A percentile compares a stretch with the other conserved stretches of the same genome.
Evolutionary conservation across 805 yeast genomes (phyloP).

Genomic region (Zygotorulaspora florentina): DNA sequence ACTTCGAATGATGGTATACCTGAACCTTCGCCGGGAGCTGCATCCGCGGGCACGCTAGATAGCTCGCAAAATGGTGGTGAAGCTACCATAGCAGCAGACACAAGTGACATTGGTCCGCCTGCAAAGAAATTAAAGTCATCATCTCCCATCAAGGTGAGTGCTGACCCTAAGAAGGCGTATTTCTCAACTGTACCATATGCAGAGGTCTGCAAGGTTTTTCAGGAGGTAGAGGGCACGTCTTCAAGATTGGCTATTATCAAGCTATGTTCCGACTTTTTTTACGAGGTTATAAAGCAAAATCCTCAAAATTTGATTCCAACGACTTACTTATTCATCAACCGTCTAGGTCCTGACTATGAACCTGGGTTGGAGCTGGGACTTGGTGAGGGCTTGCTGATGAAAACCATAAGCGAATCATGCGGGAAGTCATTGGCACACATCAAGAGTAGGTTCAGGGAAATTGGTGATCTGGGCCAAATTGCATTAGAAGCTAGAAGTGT

Average conservation of each 20-base stretch:
- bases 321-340: constrained; percentile 80
- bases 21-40: background rate
- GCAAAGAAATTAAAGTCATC: constrained; percentile 6
- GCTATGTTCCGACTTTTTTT: constrained; percentile 67
- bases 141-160: constrained; percentile 3
- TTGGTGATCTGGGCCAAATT: constrained; percentile 88
- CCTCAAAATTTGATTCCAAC: constrained; percentile 58
- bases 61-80: background rate
- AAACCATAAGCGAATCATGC: constrained; percentile 85
- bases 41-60: background rate
- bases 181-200: constrained; percentile 33
- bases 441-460: constrained; percentile 66
- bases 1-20: background rate
- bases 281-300: constrained; percentile 53
- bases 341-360: constrained; percentile 93
- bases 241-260: constrained; percentile 80
- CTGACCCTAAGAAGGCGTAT: background rate
- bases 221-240: constrained; percentile 71
- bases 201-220: constrained; percentile 59
- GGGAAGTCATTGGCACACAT: constrained; percentile 73
- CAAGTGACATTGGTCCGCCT: constrained; percentile 5
- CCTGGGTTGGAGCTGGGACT: constrained; percentile 83
- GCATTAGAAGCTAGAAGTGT: constrained; percentile 79
- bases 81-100: background rate
- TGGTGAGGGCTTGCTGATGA: constrained; percentile 84